Conservation (phyloP, 768 basidiomycete genomes). For the Rhodosporidiobolus sp. region DNA sequence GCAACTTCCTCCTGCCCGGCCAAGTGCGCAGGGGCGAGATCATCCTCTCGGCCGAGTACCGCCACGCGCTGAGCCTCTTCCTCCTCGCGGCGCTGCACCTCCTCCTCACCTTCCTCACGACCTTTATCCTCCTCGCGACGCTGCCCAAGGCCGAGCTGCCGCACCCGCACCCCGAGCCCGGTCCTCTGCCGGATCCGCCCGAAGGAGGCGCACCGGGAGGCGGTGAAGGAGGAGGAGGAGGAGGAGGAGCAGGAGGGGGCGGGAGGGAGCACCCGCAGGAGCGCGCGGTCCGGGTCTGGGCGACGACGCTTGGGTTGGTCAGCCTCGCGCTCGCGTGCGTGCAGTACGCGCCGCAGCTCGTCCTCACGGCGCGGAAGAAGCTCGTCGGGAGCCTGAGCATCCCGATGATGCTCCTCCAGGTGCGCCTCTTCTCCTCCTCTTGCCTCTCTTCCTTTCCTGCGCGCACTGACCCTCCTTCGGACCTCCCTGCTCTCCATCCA, state of each 20-base stretch:
- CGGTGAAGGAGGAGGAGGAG: conserved; percentile 45
- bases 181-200: background rate
- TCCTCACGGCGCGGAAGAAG: conserved; percentile 61
- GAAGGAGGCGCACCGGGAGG: background rate
- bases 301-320: conserved; percentile 78
- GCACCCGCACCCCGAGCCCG: conserved; percentile 6
- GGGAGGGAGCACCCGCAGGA: conserved; percentile 47
- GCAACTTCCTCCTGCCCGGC: conserved; percentile 34
- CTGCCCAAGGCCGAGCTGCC: conserved; percentile 39
- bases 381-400: conserved; percentile 91
- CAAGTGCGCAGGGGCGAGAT: conserved; percentile 28
- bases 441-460: background rate
- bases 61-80: conserved; percentile 68
- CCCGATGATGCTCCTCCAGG: conserved; percentile 93
- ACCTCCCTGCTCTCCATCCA: background rate
- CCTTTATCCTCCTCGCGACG: conserved; percentile 57
- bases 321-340: conserved; percentile 72
- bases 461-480: too few relatives aligned
- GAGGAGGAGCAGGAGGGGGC: background rate
- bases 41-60: conserved; percentile 59
- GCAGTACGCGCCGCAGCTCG: conserved; percentile 85
- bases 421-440: conserved; percentile 50
- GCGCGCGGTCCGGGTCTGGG: conserved; percentile 60
- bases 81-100: conserved; percentile 70
- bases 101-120: conserved; percentile 59